Evolutionary conservation across 495 filamentous ascomycete species (phyloP), one percentile per base, ranked within the genome.

Genomic region (Daldinia concentrica): DNA sequence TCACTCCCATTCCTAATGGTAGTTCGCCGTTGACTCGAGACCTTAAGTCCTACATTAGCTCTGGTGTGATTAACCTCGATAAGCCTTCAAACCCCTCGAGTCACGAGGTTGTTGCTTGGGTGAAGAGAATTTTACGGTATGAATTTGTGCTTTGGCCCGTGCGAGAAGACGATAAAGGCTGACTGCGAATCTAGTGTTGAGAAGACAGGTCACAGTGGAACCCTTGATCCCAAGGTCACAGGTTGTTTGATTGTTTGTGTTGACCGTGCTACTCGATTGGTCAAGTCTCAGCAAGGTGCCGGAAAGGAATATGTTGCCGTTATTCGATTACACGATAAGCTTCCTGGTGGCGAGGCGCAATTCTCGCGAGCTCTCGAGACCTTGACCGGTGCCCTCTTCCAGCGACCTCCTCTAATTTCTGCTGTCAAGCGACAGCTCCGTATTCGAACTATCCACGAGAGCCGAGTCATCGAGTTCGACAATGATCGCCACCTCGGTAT

Each of bases 101-200:
- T 75, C 95, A 99, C 85, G 95, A 99, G 81, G 96, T 98, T 45
- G 95, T 99, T 74, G 93, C 95, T 61, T 99, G 95, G 96, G 90
- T 98, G 66, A 99, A 99, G 90, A 89, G 94, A 62, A 97, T 98
- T 72, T 84, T 99, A 51, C 90, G 92, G 93, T 96, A 88, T 27
- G 69, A 32, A 1, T 19, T 17, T 19, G 6, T 56, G 4, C 34
- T 57, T 37, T 17, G 6, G 8, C 30, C 30, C 9, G 1, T 52
- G 54, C 22, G 11, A 22, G 24, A 58, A 39, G 17, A 24, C 22
- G 4, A n/a, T 32, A 4, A 17, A 60, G 52, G 71, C 78, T 81
- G 50, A 80, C 56, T 27, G 43, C 43, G 3, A 55, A 36, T 67
- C 37, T 71, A 95, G 94, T 79, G 90, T 93, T 62, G 94, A 98